Evolutionary conservation across 2,329 filamentous ascomycete species (phyloP).

Genomic region (Trichophyton schoenleinii): DNA sequence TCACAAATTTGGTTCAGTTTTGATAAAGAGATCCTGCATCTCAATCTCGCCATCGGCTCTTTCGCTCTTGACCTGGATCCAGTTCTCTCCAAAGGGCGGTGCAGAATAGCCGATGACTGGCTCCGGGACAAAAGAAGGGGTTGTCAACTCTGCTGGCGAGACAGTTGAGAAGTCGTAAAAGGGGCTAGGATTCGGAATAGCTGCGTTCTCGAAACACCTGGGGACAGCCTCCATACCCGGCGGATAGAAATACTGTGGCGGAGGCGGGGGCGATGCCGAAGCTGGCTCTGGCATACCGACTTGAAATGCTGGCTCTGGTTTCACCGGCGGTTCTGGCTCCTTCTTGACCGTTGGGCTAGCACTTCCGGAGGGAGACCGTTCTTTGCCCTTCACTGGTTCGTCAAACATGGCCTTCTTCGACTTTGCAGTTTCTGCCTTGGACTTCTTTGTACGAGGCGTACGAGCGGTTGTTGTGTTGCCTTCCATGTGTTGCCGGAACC

Average conservation of each 20-base stretch:
- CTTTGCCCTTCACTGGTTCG: neutral
- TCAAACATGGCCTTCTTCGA: conserved; percentile 12
- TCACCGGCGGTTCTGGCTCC: conserved; percentile 6
- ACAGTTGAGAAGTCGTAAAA: conserved; percentile 10
- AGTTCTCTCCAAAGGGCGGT: conserved; percentile 13
- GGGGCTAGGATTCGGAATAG: neutral
- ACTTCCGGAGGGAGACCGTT: neutral
- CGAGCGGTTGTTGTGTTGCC: conserved; percentile 22
- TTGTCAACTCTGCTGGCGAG: conserved; percentile 14
- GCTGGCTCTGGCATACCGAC: neutral
- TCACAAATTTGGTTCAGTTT: conserved; percentile 14
- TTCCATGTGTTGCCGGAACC: conserved; percentile 43
- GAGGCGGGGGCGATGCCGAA: too few relatives aligned
- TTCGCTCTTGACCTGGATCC: conserved; percentile 19
- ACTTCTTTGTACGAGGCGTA: conserved; percentile 18
- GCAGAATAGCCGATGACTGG: conserved; percentile 9
- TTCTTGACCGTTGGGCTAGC: conserved; percentile 6
- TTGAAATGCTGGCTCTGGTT: conserved; percentile 1
- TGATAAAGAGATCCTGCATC: conserved; percentile 15
- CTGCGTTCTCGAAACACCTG: neutral
- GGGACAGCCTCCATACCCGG: neutral
- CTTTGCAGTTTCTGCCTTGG: conserved; percentile 13
- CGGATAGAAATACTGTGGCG: neutral
- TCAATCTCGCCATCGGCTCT: conserved; percentile 8
- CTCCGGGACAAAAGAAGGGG: conserved; percentile 5